Evolutionary conservation across 2,329 filamentous ascomycete genomes (phyloP), one percentile per base, ranked within the genome.

Genomic region (Trichophyton benhamiae): DNA sequence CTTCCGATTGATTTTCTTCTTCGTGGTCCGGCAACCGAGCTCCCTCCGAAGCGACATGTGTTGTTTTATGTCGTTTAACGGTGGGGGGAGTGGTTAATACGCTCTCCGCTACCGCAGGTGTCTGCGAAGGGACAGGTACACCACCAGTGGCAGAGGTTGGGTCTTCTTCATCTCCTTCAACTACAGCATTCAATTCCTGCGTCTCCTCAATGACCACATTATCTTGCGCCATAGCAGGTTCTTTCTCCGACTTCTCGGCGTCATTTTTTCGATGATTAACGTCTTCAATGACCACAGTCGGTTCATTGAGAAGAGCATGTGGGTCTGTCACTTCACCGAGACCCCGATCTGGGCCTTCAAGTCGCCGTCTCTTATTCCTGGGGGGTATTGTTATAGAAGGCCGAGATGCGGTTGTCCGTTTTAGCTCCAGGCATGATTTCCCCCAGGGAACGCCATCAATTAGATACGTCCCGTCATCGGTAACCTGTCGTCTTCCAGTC

Each of bases 381-480:
- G 90, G 86, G 0, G 88, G 88, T 15, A 95, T 88, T 11, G 80
- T 76, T 44, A 95, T 77, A 0, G 81, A 71, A 0, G 90, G 90
- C 55, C 90, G 82, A 62, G 80, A 79, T 6, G 79, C 78, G 0
- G 81, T 78, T 1, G 76, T 69, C 67, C 75, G 70, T 63, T 82
- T 82, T 7, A 92, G 75, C 69, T 84, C 84, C 20, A n/a, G 22
- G 22, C 33, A 17, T 0, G 87, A 85, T 63, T 87, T 82, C 2
- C 92, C 91, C 71, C 92, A 96, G 0, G 90, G 83, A 20, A 96
- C 79, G 2, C 92, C 91, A 71, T 97, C 92, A 9, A 94, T 81
- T 4, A 96, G 79, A 70, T 91, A 91, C 66, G 81, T 86, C 3
- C 92, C 91, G 71, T 89, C 87, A 1, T 77, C 68, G 0, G 87